phyloP scores from a whole-genome alignment of 140 eudicot species.

The Flaveria floridana region DNA sequence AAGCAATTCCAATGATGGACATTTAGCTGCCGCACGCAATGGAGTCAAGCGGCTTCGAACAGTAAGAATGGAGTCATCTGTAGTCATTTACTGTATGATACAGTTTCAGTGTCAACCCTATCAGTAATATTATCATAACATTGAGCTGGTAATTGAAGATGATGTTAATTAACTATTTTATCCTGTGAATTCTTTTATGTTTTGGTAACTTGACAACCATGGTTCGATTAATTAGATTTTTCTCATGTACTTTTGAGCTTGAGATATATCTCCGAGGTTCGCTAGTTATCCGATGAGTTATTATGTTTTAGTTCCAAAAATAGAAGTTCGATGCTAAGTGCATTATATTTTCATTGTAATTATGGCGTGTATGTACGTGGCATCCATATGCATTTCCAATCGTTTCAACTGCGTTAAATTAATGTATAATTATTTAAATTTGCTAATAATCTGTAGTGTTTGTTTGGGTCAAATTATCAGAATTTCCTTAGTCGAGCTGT shows the following conservation, averaged over 20 bases:
- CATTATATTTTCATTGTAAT: conserved; percentile 10
- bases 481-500: background rate
- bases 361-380: conserved; percentile 8
- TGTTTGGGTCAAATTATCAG: conserved; percentile 11
- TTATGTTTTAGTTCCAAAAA: background rate
- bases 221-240: background rate
- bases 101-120: background rate
- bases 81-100: conserved; percentile 13
- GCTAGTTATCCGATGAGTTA: background rate
- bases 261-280: conserved; percentile 12
- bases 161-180: background rate
- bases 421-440: background rate
- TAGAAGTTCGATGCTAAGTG: conserved; percentile 7
- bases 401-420: conserved; percentile 9
- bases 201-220: conserved; percentile 2
- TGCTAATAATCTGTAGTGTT: background rate
- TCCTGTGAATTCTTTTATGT: background rate
- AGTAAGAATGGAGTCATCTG: conserved; percentile 41
- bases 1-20: conserved; percentile 81
- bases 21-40: conserved; percentile 94
- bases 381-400: conserved; percentile 8
- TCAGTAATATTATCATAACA: background rate
- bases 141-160: background rate
- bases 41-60: conserved; percentile 97
- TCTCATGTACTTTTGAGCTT: background rate